phyloP scores from a whole-genome alignment of 2,329 filamentous ascomycete species.

The Hypoxylon sp. region DNA sequence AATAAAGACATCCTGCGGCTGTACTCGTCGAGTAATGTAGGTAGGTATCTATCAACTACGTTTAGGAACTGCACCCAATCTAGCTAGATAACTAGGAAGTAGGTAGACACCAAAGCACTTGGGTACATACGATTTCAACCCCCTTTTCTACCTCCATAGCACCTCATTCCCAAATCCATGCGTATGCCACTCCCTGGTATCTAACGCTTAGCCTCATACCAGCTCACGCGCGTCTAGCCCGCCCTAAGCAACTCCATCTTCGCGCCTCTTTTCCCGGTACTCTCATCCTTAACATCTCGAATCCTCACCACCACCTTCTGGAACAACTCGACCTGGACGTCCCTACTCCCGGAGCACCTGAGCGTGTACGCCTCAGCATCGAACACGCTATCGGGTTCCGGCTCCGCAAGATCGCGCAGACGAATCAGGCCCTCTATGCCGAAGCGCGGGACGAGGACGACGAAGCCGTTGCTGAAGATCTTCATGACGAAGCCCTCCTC shows the following conservation, averaged over 20 bases:
- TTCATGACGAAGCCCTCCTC: conserved; percentile 98
- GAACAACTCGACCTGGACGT: conserved; percentile 83
- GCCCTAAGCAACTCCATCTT: conserved; percentile 76
- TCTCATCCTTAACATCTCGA: conserved; percentile 92
- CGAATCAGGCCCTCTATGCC: conserved; percentile 94
- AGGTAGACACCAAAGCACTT: neutral
- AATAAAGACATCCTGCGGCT: neutral
- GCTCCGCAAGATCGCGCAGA: conserved; percentile 83
- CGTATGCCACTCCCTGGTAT: neutral
- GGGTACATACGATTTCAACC: neutral
- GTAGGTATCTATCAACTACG: conserved; percentile 1
- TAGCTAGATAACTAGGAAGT: neutral
- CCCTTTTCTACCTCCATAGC: neutral
- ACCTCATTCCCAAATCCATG: neutral
- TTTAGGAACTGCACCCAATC: neutral
- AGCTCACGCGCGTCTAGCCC: conserved; percentile 12
- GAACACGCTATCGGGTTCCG: conserved; percentile 84
- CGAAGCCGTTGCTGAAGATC: conserved; percentile 97
- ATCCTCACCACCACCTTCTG: conserved; percentile 92
- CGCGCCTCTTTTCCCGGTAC: conserved; percentile 94
- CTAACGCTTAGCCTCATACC: neutral
- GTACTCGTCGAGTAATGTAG: neutral
- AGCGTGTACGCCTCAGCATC: conserved; percentile 90
- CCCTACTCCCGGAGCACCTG: conserved; percentile 68
- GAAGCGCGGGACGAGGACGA: conserved; percentile 95